Evolutionary conservation across 1,284 basidiomycete species (phyloP).

Genomic region (Apiotrichum veenhuisii): DNA sequence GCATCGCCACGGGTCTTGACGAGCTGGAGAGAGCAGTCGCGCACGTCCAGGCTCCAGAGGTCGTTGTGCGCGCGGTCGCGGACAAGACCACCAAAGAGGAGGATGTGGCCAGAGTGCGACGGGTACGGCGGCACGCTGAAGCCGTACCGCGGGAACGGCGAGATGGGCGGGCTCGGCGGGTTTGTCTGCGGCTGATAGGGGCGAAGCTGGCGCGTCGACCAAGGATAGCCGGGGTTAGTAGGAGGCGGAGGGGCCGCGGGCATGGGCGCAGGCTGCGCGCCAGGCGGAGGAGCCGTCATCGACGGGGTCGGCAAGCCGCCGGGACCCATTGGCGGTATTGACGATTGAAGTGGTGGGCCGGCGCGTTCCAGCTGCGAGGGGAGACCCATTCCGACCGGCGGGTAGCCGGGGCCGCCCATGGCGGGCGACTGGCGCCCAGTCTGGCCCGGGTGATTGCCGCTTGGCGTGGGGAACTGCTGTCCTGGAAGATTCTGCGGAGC

Average conservation of each 20-base stretch:
- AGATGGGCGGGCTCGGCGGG: slow-evolving; percentile 28
- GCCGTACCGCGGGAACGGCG: slow-evolving; percentile 94
- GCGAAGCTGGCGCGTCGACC: slow-evolving; percentile 23
- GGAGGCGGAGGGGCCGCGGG: slow-evolving; percentile 1
- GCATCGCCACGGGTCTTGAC: slow-evolving; percentile 85
- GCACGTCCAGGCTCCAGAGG: slow-evolving; percentile 81
- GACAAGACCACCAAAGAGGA: slow-evolving; percentile 95
- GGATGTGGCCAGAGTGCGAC: slow-evolving; percentile 79
- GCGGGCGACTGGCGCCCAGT: slow-evolving; percentile 14
- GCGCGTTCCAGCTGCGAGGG: slow-evolving; percentile 9
- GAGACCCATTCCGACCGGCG: slow-evolving; percentile 9
- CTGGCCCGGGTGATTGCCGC: too few species aligned
- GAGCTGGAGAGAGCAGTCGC: slow-evolving; percentile 70
- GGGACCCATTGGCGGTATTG: not conserved
- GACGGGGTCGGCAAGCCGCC: not conserved
- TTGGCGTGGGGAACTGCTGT: not conserved
- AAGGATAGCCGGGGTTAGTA: slow-evolving; percentile 23
- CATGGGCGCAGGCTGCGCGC: not conserved
- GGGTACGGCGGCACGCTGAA: slow-evolving; percentile 87
- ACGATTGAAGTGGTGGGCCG: not conserved
- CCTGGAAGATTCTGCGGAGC: not conserved
- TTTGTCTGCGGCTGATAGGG: slow-evolving; percentile 22
- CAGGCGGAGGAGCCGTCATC: not conserved
- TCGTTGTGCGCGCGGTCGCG: slow-evolving; percentile 89
- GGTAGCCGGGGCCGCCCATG: not conserved